phyloP scores from a whole-genome alignment of 306 rosid genomes.

The Erythrophleum fordii region DNA sequence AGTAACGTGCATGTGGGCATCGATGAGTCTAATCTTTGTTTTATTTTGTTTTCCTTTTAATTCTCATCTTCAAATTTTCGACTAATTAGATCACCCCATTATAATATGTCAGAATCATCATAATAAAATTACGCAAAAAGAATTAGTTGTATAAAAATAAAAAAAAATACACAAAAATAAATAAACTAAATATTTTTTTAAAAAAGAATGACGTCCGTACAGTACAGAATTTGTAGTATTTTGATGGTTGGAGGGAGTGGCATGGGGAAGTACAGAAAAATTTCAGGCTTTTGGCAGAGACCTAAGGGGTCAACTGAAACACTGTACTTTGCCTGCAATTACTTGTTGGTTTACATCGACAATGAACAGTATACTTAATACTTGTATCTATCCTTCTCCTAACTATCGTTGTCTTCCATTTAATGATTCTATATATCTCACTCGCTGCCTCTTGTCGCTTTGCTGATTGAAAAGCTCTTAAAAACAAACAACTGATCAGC shows the following conservation, averaged over 20 bases:
- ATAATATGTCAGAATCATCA: no score
- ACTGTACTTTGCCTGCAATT: conserved; percentile 36
- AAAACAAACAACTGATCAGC: background rate
- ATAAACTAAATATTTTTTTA: background rate
- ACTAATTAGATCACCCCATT: no score
- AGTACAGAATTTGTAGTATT: background rate
- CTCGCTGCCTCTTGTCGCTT: conserved; percentile 1
- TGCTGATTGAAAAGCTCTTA: background rate
- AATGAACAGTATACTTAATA: conserved; percentile 8
- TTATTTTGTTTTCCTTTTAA: background rate
- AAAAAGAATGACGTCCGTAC: background rate
- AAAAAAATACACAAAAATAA: no score
- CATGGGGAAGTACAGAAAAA: conserved; percentile 5
- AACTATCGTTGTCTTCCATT: conserved; percentile 34
- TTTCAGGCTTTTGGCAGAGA: conserved; percentile 9
- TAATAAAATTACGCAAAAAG: no score
- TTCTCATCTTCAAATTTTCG: background rate
- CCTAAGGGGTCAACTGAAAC: background rate
- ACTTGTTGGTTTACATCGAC: conserved; percentile 2
- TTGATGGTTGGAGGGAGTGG: background rate
- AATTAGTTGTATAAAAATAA: no score
- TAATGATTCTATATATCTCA: conserved; percentile 41
- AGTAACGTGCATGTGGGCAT: conserved; percentile 3
- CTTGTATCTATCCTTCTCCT: background rate
- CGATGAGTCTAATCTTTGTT: background rate